Base-by-base conservation (phyloP, 345 rosid species). In the Cochlearia excelsa region DNA sequence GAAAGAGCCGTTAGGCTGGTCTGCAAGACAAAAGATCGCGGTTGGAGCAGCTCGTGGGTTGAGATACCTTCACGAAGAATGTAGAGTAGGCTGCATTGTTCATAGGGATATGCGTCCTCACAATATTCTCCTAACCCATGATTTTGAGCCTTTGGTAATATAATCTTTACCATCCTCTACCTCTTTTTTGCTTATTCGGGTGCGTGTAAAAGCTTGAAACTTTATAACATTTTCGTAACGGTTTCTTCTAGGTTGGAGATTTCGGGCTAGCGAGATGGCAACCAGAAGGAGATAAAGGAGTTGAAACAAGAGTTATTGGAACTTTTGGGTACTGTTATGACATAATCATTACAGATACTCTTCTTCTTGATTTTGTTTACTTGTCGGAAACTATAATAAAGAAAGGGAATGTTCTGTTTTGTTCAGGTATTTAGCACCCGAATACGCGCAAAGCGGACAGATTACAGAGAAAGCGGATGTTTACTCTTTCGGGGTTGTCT, bases 261-360 rank as follows among this genome's bases (percentile, higher is more conserved):
- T 93, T 93, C 37, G 99, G 99, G 53, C 77, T 93, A 42, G 99
- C 99, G 30, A 82, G 99, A 70, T 93, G 99, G 97, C 99, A 93
- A 68, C 99, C 97, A 29, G 94, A 89, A 75, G 99, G 97, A 57
- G 94, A 93, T 67, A 72, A 58, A 77, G 97, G 97, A 66, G 97
- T 87, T 5, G 94, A 89, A 60, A 93, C 99, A 7, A 70, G 99
- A 74, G 91, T 93, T 10, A 87, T 93, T 46, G 99, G 99, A 78
- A 89, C 91, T 41, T 93, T 93, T 52, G 99, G 99, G 95, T 92
- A 84, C 55, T 7, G 31, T 11, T 50, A 23, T 43, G 30, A 10
- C 9, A 33, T 26, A 11, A 27, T 34, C 44, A 41, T 50, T 59
- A 1, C 39, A 54, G 5, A 53, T 34, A 6, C 9, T 34, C 1